Percentiles rank a stretch among this genome's conserved stretches.
These are phyloP conservation scores for Dothidotthia symphoricarpi DNA, from an alignment of 2,329 filamentous ascomycete genomes.

Conservation along the genomic window DNA sequence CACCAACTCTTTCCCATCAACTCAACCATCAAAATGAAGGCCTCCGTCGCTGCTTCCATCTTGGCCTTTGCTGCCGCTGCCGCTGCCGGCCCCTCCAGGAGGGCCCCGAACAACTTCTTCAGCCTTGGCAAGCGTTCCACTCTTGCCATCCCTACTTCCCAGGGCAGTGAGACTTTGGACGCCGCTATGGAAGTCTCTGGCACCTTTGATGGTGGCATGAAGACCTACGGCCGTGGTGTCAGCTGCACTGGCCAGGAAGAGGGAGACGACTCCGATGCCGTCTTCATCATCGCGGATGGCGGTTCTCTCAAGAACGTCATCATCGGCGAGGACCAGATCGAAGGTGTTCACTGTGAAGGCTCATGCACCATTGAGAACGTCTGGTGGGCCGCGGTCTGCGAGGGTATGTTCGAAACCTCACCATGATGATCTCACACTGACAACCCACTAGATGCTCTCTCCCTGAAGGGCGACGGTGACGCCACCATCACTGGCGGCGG, in stretches of 20 bases:
- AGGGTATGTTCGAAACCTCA: constrained; percentile 16
- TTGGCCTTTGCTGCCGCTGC: constrained; percentile 20
- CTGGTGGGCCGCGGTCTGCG: constrained; percentile 43
- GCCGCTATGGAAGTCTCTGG: constrained; percentile 15
- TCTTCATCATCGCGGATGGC: constrained; percentile 53
- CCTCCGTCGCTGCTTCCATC: constrained; percentile 20
- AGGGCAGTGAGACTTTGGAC: constrained; percentile 20
- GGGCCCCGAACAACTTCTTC: constrained; percentile 16
- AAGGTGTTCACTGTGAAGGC: constrained; percentile 36
- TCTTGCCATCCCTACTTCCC: constrained; percentile 22
- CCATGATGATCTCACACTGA: neutral
- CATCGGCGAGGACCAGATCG: constrained; percentile 51
- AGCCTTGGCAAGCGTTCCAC: constrained; percentile 19
- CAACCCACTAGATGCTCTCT: constrained; percentile 28
- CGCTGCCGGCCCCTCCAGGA: constrained; percentile 18
- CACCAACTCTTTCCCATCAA: constrained; percentile 1
- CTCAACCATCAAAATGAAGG: constrained; percentile 23
- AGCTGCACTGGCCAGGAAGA: constrained; percentile 44
- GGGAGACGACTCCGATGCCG: constrained; percentile 47
- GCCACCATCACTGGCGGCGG: constrained; percentile 42
- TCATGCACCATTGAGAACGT: constrained; percentile 48
- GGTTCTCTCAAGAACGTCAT: constrained; percentile 54
- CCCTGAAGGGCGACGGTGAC: constrained; percentile 33
- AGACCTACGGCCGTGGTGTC: constrained; percentile 25
- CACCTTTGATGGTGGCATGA: constrained; percentile 24